Percentiles rank a stretch among this genome's conserved stretches.
Evolutionary conservation across 345 rosid species (phyloP).

Genomic region (Bruguiera parviflora): DNA sequence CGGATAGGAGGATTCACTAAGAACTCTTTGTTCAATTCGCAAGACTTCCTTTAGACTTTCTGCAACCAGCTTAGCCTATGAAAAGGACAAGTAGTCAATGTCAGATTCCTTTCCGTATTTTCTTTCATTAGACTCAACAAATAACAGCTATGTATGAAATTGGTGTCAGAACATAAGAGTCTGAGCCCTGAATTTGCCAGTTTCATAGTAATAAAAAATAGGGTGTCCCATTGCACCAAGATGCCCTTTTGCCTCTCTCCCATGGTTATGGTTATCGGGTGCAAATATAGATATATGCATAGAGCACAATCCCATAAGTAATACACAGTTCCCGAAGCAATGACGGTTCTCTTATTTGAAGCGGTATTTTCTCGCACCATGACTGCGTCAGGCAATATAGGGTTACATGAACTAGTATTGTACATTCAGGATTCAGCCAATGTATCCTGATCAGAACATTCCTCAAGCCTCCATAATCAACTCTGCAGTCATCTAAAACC

Average conservation of each 20-base stretch:
- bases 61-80: conserved; percentile 36
- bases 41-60: conserved; percentile 52
- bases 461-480: neutral
- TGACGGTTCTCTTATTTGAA: neutral
- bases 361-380: neutral
- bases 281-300: neutral
- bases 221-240: too few species aligned
- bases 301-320: neutral
- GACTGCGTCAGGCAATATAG: neutral
- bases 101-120: neutral
- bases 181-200: neutral
- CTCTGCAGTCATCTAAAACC: neutral
- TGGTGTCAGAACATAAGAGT: neutral
- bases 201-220: neutral
- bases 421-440: neutral
- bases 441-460: neutral
- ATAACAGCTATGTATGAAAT: neutral
- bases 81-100: conserved; percentile 10
- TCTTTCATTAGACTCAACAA: neutral
- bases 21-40: conserved; percentile 43
- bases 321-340: neutral
- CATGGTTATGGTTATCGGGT: neutral
- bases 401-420: neutral
- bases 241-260: too few species aligned
- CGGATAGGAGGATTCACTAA: conserved; percentile 41